Percentiles rank a stretch among this genome's conserved stretches.
These are phyloP conservation scores for Candida chauliodis DNA, from an alignment of 805 yeast species.

Conservation along the genomic window DNA sequence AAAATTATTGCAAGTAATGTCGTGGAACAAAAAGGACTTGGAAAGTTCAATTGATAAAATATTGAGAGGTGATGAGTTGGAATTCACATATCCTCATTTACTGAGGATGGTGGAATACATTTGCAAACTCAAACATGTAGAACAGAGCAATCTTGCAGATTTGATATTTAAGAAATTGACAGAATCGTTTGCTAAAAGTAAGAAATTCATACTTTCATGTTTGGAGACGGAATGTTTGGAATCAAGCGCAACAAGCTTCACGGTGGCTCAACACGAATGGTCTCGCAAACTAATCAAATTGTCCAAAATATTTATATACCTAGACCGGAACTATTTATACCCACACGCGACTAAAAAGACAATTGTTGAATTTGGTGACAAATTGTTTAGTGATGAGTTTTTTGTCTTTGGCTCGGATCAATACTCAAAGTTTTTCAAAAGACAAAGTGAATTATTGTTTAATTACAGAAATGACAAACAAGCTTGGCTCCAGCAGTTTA, in stretches of 20 bases:
- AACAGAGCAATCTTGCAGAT: constrained; percentile 26
- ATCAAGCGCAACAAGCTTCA: constrained; percentile 7
- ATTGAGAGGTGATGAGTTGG: constrained; percentile 14
- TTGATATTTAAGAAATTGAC: constrained; percentile 12
- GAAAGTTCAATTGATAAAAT: constrained; percentile 15
- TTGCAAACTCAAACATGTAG: constrained; percentile 29
- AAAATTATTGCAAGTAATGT: neutral
- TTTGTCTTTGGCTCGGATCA: constrained; percentile 3
- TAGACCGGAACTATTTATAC: constrained; percentile 33
- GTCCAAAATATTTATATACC: constrained; percentile 29
- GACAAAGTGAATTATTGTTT: constrained; percentile 12
- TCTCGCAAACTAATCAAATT: constrained; percentile 19
- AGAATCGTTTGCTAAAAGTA: neutral
- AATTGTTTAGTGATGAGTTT: constrained; percentile 7
- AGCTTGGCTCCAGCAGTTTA: no score
- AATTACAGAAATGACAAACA: neutral
- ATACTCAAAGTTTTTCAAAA: constrained; percentile 8
- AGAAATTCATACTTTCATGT: neutral
- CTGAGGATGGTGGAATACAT: constrained; percentile 28
- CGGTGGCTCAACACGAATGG: constrained; percentile 22
- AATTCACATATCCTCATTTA: constrained; percentile 21
- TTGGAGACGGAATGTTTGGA: neutral
- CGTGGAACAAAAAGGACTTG: neutral
- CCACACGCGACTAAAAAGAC: constrained; percentile 27
- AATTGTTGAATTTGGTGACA: constrained; percentile 23